Evolutionary conservation across 2,329 filamentous ascomycete species (phyloP).

Genomic region (Fusarium kyushuense): DNA sequence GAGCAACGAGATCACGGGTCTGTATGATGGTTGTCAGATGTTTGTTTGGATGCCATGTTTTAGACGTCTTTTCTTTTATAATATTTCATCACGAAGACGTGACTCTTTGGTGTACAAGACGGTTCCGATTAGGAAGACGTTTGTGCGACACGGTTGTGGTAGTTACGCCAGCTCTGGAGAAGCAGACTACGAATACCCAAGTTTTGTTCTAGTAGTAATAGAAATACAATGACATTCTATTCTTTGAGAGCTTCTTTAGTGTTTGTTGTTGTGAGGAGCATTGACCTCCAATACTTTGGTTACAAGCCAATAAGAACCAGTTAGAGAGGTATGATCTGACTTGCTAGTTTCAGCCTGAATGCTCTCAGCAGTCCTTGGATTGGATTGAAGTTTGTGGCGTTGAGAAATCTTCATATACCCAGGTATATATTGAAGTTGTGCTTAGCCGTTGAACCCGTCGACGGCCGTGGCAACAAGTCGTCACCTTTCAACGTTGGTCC

Average conservation of each 20-base stretch:
- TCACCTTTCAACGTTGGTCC: not conserved
- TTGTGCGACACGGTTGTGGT: not conserved
- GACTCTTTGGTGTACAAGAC: conserved; percentile 18
- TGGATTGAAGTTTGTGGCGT: not conserved
- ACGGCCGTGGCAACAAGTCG: not conserved
- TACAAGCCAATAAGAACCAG: too few relatives aligned
- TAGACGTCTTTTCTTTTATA: conserved; percentile 18
- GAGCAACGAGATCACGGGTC: conserved; percentile 30
- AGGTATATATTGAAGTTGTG: not conserved
- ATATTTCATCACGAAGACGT: conserved; percentile 31
- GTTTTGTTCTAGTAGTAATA: conserved; percentile 12
- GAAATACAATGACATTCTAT: conserved; percentile 16
- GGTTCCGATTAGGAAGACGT: conserved; percentile 7
- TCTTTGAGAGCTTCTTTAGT: not conserved
- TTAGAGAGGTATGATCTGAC: too few relatives aligned
- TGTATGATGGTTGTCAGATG: conserved; percentile 13
- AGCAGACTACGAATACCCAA: conserved; percentile 36
- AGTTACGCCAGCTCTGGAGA: conserved; percentile 10
- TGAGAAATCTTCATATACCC: not conserved
- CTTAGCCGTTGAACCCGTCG: not conserved
- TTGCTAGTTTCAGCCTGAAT: too few relatives aligned
- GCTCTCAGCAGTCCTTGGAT: too few relatives aligned
- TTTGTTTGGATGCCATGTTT: conserved; percentile 8
- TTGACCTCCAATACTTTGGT: too few relatives aligned
- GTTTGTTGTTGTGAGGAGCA: too few relatives aligned